Evolutionary conservation across 306 rosid species (phyloP), one percentile per base, ranked within the genome.

Genomic region (Sophora flavescens): DNA sequence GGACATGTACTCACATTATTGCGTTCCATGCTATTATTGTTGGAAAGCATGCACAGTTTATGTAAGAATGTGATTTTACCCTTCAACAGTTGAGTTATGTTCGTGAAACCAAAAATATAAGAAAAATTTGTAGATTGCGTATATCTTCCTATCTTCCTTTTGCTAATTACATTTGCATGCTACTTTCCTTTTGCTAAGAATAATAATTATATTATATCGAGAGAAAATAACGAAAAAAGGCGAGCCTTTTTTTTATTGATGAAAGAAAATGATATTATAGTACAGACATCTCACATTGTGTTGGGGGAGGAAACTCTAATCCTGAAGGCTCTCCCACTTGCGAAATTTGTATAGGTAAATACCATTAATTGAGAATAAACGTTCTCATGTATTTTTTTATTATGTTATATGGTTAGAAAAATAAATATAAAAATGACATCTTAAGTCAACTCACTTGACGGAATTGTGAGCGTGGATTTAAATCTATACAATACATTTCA

Each of bases 1-100:
- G 79, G 81, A 84, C 60, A 15, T 53, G 50, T 39, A 2, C 18
- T 44, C 58, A 45, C 47, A 59, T 18, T n/a, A 18, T 71, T 65
- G 81, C 63, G 63, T 84, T 81, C 83, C 87, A 82, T 82, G 82
- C 76, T 79, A 79, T 69, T 76, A 47, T 51, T 72, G 61, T 79
- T 73, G 87, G 81, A 80, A 82, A 82, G 83, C 86, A 84, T 78
- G 86, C 72, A 33, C n/a, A 59, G 48, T 42, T 69, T 35, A 44
- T 76, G 75, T 72, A 62, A 72, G 64, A 16, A 26, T 57, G 4
- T 44, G 14, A 44, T 44, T 44, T 78, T 74, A 36, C 45, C 10
- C 52, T 14, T 62, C 50, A 64, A 53, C 32, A 52, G 22, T 61
- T 72, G 32, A 35, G 72, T 74, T 56, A 44, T 78, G 83, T 81